Percentiles rank a stretch among this genome's conserved stretches.
These are phyloP conservation scores for Trichosporon faecale DNA, from an alignment of 1,284 basidiomycete genomes.

Conservation along the genomic window DNA sequence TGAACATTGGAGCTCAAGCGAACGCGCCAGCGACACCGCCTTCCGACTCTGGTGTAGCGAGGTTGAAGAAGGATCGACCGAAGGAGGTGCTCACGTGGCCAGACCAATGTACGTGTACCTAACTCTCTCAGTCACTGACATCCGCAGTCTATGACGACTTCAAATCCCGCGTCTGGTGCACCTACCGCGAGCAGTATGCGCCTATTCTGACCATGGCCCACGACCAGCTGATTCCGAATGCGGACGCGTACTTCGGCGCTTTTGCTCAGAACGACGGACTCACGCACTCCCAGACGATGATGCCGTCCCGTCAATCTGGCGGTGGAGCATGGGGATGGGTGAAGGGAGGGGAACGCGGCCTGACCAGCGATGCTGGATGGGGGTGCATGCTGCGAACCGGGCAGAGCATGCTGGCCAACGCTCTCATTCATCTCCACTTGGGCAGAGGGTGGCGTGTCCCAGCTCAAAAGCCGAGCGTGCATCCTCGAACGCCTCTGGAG, in stretches of 20 bases:
- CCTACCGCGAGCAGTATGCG: slow-evolving; percentile 83
- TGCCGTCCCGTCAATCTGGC: slow-evolving; percentile 18
- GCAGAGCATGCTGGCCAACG: slow-evolving; percentile 86
- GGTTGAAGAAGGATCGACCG: slow-evolving; percentile 32
- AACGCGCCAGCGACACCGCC: slow-evolving; percentile 15
- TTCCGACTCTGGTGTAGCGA: neutral
- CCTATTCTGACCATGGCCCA: slow-evolving; percentile 65
- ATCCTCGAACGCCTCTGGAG: slow-evolving; percentile 25
- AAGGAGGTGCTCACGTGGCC: slow-evolving; percentile 47
- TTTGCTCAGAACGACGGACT: slow-evolving; percentile 30
- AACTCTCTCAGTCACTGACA: neutral
- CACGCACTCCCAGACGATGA: neutral
- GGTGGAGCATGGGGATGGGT: slow-evolving; percentile 42
- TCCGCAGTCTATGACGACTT: slow-evolving; percentile 82
- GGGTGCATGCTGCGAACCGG: slow-evolving; percentile 97
- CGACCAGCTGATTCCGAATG: slow-evolving; percentile 39
- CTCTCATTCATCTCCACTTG: slow-evolving; percentile 75
- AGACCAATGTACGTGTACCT: slow-evolving; percentile 47
- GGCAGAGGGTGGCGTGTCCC: slow-evolving; percentile 81
- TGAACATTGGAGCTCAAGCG: slow-evolving; percentile 18
- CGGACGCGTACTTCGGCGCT: slow-evolving; percentile 56
- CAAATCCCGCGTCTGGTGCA: slow-evolving; percentile 80
- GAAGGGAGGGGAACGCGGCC: slow-evolving; percentile 64
- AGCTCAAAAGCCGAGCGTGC: slow-evolving; percentile 20
- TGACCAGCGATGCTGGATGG: slow-evolving; percentile 94